Evolutionary conservation across 2,329 filamentous ascomycete genomes (phyloP).

Genomic region (Fusarium siculi): DNA sequence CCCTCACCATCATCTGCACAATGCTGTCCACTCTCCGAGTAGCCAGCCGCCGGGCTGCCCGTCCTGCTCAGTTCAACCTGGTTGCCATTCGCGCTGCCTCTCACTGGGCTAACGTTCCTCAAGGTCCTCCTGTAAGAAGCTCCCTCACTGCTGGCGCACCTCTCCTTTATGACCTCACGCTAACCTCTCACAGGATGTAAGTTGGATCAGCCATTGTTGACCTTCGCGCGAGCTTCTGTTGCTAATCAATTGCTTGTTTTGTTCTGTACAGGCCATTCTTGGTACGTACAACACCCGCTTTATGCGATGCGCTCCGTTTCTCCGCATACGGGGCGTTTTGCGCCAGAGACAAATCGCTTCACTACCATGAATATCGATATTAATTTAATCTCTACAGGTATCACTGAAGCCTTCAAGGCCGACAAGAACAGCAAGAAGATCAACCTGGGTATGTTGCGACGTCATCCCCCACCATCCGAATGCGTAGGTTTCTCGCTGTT

Average conservation of each 20-base stretch:
- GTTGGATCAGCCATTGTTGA: slow-evolving; percentile 31
- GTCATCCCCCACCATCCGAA: slow-evolving; percentile 10
- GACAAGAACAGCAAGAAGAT: slow-evolving; percentile 95
- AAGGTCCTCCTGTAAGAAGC: slow-evolving; percentile 88
- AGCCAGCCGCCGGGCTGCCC: slow-evolving; percentile 61
- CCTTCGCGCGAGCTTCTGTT: slow-evolving; percentile 28
- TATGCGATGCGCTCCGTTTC: slow-evolving; percentile 35
- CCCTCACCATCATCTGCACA: slow-evolving; percentile 42
- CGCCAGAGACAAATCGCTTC: slow-evolving; percentile 23
- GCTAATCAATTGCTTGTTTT: slow-evolving; percentile 39
- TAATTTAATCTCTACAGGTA: slow-evolving; percentile 62
- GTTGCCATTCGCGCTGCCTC: slow-evolving; percentile 69
- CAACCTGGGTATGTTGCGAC: slow-evolving; percentile 78
- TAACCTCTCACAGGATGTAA: slow-evolving; percentile 51
- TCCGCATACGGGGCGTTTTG: slow-evolving; percentile 6
- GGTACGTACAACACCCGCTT: slow-evolving; percentile 58
- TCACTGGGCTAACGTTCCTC: slow-evolving; percentile 89
- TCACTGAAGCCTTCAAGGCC: slow-evolving; percentile 99
- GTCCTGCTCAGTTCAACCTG: slow-evolving; percentile 52
- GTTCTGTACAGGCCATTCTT: slow-evolving; percentile 73
- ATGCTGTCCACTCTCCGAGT: slow-evolving; percentile 69
- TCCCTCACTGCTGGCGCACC: slow-evolving; percentile 25
- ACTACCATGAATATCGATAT: slow-evolving; percentile 18
- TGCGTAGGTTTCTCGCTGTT: slow-evolving; percentile 25
- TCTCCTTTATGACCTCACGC: slow-evolving; percentile 19